phyloP scores from a whole-genome alignment of 202 grass and related monocot species.

The Setaria italica region DNA sequence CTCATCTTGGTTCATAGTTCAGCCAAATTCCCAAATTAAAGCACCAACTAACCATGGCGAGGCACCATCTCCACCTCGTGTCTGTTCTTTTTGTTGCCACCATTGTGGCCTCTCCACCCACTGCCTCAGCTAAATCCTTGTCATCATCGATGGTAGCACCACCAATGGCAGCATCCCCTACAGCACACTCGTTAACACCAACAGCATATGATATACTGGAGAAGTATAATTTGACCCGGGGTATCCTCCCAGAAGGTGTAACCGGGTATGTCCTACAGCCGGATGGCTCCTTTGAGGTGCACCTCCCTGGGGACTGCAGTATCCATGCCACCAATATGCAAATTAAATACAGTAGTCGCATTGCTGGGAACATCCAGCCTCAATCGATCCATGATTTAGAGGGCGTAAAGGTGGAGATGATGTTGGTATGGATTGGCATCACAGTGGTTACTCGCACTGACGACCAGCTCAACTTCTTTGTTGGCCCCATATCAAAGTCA shows the following conservation, averaged over 20 bases:
- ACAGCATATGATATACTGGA: slow-evolving; percentile 59
- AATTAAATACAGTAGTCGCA: slow-evolving; percentile 21
- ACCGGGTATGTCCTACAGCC: slow-evolving; percentile 33
- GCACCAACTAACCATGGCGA: not conserved
- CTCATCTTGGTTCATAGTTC: not conserved
- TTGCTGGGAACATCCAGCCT: slow-evolving; percentile 41
- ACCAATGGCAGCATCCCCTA: not conserved
- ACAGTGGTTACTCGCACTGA: slow-evolving; percentile 16
- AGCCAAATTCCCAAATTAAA: not conserved
- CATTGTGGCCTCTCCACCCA: not conserved
- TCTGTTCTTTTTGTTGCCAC: not conserved
- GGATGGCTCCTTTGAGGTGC: slow-evolving; percentile 61
- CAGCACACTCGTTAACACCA: not conserved
- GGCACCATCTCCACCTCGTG: not conserved
- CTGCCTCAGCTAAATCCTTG: not conserved
- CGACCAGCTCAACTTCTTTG: slow-evolving; percentile 44
- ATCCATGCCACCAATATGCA: slow-evolving; percentile 22
- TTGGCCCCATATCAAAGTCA: slow-evolving; percentile 25
- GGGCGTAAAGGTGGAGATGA: slow-evolving; percentile 54
- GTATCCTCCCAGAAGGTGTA: slow-evolving; percentile 62
- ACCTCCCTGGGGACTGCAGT: slow-evolving; percentile 39
- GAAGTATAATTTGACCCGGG: slow-evolving; percentile 48
- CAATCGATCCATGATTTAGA: slow-evolving; percentile 23
- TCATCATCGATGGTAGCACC: not conserved
- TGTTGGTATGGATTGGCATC: slow-evolving; percentile 44